Percentiles rank a stretch among this genome's conserved stretches.
Conservation (phyloP, 805 yeast genomes). For the Metschnikowia borealis region DNA sequence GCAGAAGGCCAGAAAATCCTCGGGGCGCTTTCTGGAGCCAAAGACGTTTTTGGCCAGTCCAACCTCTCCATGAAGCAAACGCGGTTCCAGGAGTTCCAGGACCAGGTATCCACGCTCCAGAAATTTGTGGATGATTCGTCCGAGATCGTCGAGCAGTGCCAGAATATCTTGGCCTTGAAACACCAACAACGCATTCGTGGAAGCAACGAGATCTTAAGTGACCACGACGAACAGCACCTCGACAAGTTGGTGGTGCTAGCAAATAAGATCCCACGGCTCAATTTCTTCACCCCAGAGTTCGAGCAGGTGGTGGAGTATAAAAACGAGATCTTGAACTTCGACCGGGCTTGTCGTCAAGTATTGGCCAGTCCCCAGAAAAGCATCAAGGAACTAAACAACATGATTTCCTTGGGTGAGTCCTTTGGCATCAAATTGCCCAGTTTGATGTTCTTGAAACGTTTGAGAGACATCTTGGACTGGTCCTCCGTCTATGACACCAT, state of each 20-base stretch:
- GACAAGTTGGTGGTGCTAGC: conserved; percentile 13
- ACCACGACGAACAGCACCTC: conserved; percentile 20
- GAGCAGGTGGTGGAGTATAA: conserved; percentile 54
- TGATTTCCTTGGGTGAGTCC: conserved; percentile 55
- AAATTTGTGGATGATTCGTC: conserved; percentile 43
- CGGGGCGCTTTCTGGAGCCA: conserved; percentile 32
- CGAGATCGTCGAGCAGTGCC: conserved; percentile 54
- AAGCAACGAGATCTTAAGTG: conserved; percentile 17
- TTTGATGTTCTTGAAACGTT: conserved; percentile 31
- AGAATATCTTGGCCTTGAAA: conserved; percentile 46
- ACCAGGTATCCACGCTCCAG: conserved; percentile 31
- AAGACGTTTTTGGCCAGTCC: conserved; percentile 5
- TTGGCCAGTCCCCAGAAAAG: conserved; percentile 31
- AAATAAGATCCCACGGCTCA: conserved; percentile 45
- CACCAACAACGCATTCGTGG: conserved; percentile 46
- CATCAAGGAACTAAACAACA: conserved; percentile 45
- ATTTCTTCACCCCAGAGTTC: conserved; percentile 55
- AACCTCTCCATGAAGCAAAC: conserved; percentile 11
- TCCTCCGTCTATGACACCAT: conserved; percentile 27
- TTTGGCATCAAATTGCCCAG: conserved; percentile 57
- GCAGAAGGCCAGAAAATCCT: conserved; percentile 53
- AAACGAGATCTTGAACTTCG: conserved; percentile 49
- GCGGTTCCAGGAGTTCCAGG: conserved; percentile 16
- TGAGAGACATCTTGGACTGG: conserved; percentile 37
- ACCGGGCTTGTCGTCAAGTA: conserved; percentile 39